These are phyloP conservation scores for Globisporangium polare DNA, from an alignment of 352 stramenopile genomes.

Conservation along the genomic window DNA sequence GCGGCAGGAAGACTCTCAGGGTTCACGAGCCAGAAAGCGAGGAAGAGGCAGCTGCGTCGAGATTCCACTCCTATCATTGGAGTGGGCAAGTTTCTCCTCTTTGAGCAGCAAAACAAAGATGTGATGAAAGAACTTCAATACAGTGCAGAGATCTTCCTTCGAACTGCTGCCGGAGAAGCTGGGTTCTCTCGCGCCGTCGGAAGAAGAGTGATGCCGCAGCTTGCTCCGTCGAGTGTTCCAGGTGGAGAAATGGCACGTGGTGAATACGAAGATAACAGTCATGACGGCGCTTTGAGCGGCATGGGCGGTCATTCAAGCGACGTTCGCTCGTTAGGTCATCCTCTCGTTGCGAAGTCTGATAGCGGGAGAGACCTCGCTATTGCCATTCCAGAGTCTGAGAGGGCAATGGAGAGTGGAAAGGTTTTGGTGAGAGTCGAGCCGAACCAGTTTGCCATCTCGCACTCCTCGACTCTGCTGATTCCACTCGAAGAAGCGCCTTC, in stretches of 20 bases:
- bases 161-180: conserved; percentile 59
- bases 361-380: conserved; percentile 9
- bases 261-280: neutral
- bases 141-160: conserved; percentile 77
- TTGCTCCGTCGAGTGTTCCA: conserved; percentile 12
- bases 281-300: neutral
- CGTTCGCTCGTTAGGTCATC: neutral
- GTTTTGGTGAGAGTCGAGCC: conserved; percentile 26
- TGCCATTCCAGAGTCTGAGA: conserved; percentile 16
- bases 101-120: conserved; percentile 89
- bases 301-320: neutral
- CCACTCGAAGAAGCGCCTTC: conserved; percentile 69
- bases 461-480: conserved; percentile 54
- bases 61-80: conserved; percentile 65
- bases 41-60: conserved; percentile 68
- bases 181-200: conserved; percentile 75
- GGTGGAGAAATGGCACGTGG: neutral
- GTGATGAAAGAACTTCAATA: conserved; percentile 90
- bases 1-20: conserved; percentile 19
- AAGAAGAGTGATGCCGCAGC: conserved; percentile 45
- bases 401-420: neutral
- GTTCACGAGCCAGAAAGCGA: conserved; percentile 55
- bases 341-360: conserved; percentile 5
- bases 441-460: conserved; percentile 38
- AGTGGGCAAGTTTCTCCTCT: conserved; percentile 81